These are phyloP conservation scores for Coemansia sp. DNA, from an alignment of 192 early-diverging fungal genomes.

Conservation along the genomic window DNA sequence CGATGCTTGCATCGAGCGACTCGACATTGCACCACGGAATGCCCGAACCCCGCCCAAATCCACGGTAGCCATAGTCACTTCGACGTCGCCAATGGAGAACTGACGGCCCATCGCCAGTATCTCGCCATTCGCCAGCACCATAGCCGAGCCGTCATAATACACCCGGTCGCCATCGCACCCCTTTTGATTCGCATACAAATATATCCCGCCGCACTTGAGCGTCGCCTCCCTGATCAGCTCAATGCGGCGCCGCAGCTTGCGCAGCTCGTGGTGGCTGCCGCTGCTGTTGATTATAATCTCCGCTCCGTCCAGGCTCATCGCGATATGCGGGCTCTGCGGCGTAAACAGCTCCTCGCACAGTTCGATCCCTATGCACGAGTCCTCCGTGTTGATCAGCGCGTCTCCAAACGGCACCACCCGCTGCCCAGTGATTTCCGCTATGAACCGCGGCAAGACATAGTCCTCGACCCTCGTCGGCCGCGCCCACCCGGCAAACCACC, in stretches of 20 bases:
- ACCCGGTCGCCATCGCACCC: conserved; percentile 98
- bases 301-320: conserved; percentile 90
- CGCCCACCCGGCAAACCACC: conserved; percentile 93
- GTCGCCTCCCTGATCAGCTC: conserved; percentile 91
- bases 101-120: conserved; percentile 88
- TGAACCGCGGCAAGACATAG: conserved; percentile 76
- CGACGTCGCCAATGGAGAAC: conserved; percentile 93
- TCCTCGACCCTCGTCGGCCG: conserved; percentile 67
- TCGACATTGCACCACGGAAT: conserved; percentile 66
- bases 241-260: conserved; percentile 84
- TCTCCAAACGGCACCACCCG: conserved; percentile 84
- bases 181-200: conserved; percentile 94
- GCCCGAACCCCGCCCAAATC: conserved; percentile 89
- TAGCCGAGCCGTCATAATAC: conserved; percentile 93
- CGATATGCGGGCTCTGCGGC: conserved; percentile 92
- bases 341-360: conserved; percentile 98
- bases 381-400: conserved; percentile 78
- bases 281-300: conserved; percentile 97
- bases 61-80: conserved; percentile 88
- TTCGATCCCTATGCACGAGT: conserved; percentile 91
- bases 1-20: conserved; percentile 81
- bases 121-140: conserved; percentile 89
- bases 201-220: conserved; percentile 89
- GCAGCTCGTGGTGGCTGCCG: conserved; percentile 95
- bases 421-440: conserved; percentile 81